A percentile compares a stretch with the other conserved stretches of the same genome.
These are phyloP conservation scores for Posidonia oceanica DNA, from an alignment of 116 monocot species.

Conservation along the genomic window DNA sequence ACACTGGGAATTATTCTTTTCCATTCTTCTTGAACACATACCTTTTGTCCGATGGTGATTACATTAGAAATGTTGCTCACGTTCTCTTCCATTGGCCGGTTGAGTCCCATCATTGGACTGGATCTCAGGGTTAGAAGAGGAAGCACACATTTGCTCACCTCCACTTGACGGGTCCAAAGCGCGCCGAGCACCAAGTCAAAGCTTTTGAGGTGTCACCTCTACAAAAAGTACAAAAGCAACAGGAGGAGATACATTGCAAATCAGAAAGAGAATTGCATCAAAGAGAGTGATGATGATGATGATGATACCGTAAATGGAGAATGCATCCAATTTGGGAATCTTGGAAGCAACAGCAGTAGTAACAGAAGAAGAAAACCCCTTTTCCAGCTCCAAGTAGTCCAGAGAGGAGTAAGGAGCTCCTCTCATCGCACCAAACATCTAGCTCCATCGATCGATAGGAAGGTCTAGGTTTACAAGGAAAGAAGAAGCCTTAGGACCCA, in stretches of 20 bases:
- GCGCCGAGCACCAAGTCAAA: slow-evolving; percentile 9
- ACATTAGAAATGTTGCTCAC: background rate
- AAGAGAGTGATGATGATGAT: background rate
- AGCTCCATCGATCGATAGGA: background rate
- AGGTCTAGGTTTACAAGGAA: too few relatives aligned
- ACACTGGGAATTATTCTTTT: slow-evolving; percentile 27
- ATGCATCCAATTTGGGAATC: slow-evolving; percentile 5
- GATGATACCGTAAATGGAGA: slow-evolving; percentile 11
- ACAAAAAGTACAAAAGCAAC: background rate
- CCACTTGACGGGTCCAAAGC: background rate
- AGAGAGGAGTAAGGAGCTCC: background rate
- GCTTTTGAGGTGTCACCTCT: slow-evolving; percentile 5
- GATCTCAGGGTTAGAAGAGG: background rate
- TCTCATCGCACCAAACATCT: slow-evolving; percentile 7
- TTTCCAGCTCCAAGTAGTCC: slow-evolving; percentile 11
- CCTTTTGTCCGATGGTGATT: too few relatives aligned
- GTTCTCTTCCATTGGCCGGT: background rate
- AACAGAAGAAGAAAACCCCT: background rate
- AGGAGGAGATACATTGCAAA: background rate
- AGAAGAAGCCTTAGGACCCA: too few relatives aligned
- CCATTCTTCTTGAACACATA: background rate
- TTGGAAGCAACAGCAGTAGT: background rate
- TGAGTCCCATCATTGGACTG: background rate
- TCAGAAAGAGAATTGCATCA: background rate
- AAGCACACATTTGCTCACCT: background rate